These are phyloP conservation scores for Trichophaea hybrida DNA, from an alignment of 2,329 filamentous ascomycete genomes.

Conservation along the genomic window DNA sequence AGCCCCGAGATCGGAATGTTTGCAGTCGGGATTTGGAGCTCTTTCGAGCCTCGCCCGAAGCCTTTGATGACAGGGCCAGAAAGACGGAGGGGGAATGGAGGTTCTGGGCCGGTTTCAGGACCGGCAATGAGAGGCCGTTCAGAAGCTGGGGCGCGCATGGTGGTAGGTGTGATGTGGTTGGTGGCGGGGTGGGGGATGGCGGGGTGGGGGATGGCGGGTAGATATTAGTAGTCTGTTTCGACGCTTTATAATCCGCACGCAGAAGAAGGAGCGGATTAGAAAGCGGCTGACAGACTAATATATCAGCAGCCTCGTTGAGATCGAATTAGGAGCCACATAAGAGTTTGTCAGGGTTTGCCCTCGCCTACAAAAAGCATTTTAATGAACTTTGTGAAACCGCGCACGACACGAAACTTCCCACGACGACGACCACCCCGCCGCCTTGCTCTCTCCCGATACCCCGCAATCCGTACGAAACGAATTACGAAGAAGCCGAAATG, in stretches of 20 bases:
- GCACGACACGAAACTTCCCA: constrained; percentile 6
- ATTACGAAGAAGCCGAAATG: constrained; percentile 54
- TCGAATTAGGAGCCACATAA: not conserved
- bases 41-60: constrained; percentile 85
- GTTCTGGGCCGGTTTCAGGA: constrained; percentile 53
- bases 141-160: constrained; percentile 35
- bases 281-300: too few relatives aligned
- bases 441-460: constrained; percentile 8
- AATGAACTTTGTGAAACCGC: not conserved
- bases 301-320: not conserved
- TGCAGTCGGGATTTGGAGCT: constrained; percentile 93
- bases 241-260: too few relatives aligned
- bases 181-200: not conserved
- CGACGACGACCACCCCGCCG: constrained; percentile 4
- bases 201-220: too few relatives aligned
- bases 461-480: constrained; percentile 31
- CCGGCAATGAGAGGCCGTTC: constrained; percentile 59
- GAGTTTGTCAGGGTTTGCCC: not conserved
- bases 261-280: too few relatives aligned
- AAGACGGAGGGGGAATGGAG: constrained; percentile 71
- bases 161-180: not conserved
- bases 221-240: too few relatives aligned
- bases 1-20: constrained; percentile 62
- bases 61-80: constrained; percentile 80
- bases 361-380: not conserved